Conservation (phyloP, 352 stramenopile species). For the Globisporangium iwayamae region DNA sequence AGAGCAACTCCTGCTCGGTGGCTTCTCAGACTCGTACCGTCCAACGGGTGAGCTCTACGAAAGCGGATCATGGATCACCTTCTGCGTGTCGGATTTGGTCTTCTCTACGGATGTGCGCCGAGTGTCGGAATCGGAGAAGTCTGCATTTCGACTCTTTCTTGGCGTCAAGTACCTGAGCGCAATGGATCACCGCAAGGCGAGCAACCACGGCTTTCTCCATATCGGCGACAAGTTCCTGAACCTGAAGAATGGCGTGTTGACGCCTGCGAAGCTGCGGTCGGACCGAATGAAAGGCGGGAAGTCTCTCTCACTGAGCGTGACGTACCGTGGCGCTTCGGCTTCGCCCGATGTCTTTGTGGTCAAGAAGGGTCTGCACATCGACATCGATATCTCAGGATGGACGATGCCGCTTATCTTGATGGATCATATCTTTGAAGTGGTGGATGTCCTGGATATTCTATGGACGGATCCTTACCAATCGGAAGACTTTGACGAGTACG, state of each 20-base stretch:
- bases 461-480: slow-evolving; percentile 34
- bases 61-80: slow-evolving; percentile 70
- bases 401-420: slow-evolving; percentile 70
- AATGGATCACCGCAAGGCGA: slow-evolving; percentile 66
- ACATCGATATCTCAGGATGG: slow-evolving; percentile 75
- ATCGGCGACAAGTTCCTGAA: slow-evolving; percentile 82
- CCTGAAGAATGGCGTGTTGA: slow-evolving; percentile 73
- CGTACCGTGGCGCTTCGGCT: slow-evolving; percentile 53
- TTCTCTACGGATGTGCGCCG: slow-evolving; percentile 66
- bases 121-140: slow-evolving; percentile 58
- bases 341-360: slow-evolving; percentile 45
- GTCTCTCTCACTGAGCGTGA: slow-evolving; percentile 56
- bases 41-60: slow-evolving; percentile 39
- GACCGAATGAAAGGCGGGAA: slow-evolving; percentile 56
- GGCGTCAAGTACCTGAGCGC: slow-evolving; percentile 56
- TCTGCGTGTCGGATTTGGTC: slow-evolving; percentile 54
- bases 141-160: slow-evolving; percentile 57
- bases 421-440: slow-evolving; percentile 70
- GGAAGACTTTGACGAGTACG: slow-evolving; percentile 12
- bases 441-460: slow-evolving; percentile 66
- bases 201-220: slow-evolving; percentile 73
- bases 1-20: slow-evolving; percentile 57
- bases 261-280: slow-evolving; percentile 59
- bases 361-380: slow-evolving; percentile 54
- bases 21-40: slow-evolving; percentile 72